Conservation (phyloP, 306 rosid species). For the Fragaria ananassa region DNA sequence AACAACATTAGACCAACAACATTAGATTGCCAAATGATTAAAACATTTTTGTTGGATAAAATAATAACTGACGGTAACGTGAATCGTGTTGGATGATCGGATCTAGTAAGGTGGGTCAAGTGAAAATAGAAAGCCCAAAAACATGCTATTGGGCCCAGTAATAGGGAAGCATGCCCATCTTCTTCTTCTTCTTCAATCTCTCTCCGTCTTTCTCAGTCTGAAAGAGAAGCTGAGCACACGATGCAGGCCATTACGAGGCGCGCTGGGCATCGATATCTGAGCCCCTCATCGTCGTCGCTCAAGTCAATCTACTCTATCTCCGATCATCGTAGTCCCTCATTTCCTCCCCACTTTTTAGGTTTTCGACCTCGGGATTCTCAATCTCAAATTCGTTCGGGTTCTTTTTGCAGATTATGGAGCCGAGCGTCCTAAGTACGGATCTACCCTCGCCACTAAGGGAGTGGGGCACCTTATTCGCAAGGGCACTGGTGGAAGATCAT, state of each 20-base stretch:
- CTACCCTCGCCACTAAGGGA: conserved; percentile 72
- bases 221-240: conserved; percentile 36
- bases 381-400: not conserved
- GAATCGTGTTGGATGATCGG: too few relatives aligned
- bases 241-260: conserved; percentile 87
- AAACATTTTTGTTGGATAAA: too few relatives aligned
- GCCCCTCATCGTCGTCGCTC: conserved; percentile 38
- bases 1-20: too few relatives aligned
- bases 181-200: too few relatives aligned
- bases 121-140: too few relatives aligned
- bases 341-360: conserved; percentile 14
- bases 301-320: conserved; percentile 57
- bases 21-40: too few relatives aligned
- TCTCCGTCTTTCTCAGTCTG: conserved; percentile 1
- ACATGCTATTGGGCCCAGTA: too few relatives aligned
- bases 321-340: conserved; percentile 47
- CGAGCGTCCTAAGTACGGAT: conserved; percentile 61
- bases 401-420: conserved; percentile 53
- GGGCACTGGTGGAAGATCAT: conserved; percentile 99
- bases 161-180: too few relatives aligned
- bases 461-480: conserved; percentile 85
- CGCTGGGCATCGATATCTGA: conserved; percentile 53
- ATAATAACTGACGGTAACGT: too few relatives aligned
- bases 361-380: not conserved
- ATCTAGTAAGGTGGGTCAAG: too few relatives aligned